Evolutionary conservation across 176 grass and related monocot species (phyloP).

Genomic region (Rhipidocladum racemiflorum): DNA sequence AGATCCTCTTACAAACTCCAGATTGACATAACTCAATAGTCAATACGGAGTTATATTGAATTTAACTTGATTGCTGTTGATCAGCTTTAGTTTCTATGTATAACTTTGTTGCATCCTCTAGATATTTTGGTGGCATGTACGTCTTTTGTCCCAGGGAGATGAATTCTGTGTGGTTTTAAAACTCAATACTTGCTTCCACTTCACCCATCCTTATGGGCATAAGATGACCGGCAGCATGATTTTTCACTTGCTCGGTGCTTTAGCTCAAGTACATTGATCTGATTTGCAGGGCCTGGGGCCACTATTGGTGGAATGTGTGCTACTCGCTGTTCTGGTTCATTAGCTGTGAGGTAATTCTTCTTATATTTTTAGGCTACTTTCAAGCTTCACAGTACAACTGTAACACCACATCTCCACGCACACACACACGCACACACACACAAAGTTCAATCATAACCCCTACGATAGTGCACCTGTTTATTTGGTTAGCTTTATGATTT

Average conservation of each 20-base stretch:
- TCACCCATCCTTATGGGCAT: background rate
- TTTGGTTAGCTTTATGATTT: constrained; percentile 21
- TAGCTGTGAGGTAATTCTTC: constrained; percentile 93
- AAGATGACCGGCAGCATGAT: background rate
- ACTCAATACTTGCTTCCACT: background rate
- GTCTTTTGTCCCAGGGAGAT: background rate
- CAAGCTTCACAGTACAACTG: constrained; percentile 15
- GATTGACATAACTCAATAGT: background rate
- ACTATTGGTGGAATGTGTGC: constrained; percentile 99
- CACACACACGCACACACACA: background rate
- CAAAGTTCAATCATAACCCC: background rate
- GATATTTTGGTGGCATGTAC: background rate
- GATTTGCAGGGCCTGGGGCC: constrained; percentile 84
- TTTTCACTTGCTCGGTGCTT: background rate
- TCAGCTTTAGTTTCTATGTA: background rate
- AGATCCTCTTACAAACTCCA: background rate
- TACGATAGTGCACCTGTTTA: background rate
- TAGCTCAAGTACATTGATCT: constrained; percentile 27
- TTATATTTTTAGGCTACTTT: constrained; percentile 24
- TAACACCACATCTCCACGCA: background rate
- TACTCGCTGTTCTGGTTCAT: constrained; percentile 93
- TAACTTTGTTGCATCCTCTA: background rate
- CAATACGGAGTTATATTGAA: background rate
- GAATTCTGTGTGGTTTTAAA: constrained; percentile 6
- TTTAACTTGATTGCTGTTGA: constrained; percentile 3